Evolutionary conservation across 192 early-diverging fungal species (phyloP), one percentile per base, ranked within the genome.

Genomic region (Endogone sp.): DNA sequence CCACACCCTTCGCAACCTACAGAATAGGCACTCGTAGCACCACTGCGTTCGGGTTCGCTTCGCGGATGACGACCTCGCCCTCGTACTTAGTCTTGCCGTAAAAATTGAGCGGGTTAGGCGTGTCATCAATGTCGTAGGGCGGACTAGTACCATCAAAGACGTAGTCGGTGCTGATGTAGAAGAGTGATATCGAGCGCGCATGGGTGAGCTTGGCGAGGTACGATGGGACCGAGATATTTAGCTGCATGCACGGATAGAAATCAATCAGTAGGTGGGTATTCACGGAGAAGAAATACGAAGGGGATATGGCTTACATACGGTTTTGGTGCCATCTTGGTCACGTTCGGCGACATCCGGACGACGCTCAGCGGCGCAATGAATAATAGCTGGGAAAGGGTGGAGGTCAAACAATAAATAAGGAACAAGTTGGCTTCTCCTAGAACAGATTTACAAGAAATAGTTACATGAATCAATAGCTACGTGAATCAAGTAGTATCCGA

Each of bases 111-210:
- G 95, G 95, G 69, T 91, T 90, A 4, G 91, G 82, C 68, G 63
- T 67, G 61, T 83, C 89, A 25, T 82, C 77, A 0, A 89, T 86
- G 26, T 90, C 71, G 70, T 96, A 96, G 29, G 93, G 88, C 26
- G 95, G 93, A 3, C 74, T 79, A 4, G 79, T 90, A 37, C 95
- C 95, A 63, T 97, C 93, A 83, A 97, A 97, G 23, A 97, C 95
- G 72, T 97, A 97, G 73, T 97, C 93, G 2, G 95, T 92, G 6
- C 91, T 93, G 26, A 97, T 87, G 71, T 97, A 94, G 26, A 93
- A 81, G 60, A 95, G 72, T 63, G 84, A 82, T 32, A 91, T 81
- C 8, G 77, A 79, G 3, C 77, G 63, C 8, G 69, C 56, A 26
- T 86, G 78, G 55, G 84, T 81, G 16, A 82, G 56, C 37, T 64